Base-by-base conservation (phyloP, 164 flowering plant species). In the Malania oleifera region DNA sequence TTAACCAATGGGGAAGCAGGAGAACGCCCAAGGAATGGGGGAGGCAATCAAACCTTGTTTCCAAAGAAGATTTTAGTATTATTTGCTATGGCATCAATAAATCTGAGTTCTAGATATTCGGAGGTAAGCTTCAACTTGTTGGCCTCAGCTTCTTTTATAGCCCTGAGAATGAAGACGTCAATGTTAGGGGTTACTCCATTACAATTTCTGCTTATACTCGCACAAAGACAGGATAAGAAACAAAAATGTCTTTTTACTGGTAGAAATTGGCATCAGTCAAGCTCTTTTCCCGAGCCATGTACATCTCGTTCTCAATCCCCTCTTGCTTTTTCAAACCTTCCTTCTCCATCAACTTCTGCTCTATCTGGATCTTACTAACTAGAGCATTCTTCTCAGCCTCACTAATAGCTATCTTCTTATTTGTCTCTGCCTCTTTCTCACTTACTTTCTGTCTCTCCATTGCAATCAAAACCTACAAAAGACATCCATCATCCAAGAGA, bases 401-500 rank as follows among this genome's bases (percentile, higher is more conserved):
- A 63, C 87, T 81, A 57, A 93, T 80, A 41, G 98, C 98, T 64
- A 93, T 83, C 76, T 87, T 93, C 78, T 87, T 90, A 53, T 66
- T 70, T 39, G 96, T 87, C 73, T 93, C 98, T 6, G 96, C 91
- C 72, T 93, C 98, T 65, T 87, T 93, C 78, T 93, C 98, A 37
- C 78, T 78, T 2, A 93, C 97, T 64, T 67, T 82, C 63, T 92
- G 98, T 62, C 61, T 84, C 86, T 92, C 97, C 15, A 90, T 46
- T 40, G 95, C 81, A 73, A 93, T 90, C 60, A 93, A 69, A 35
- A 85, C 98, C 98, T 89, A 63, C 29, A 55, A 26, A 43, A 19
- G 45, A 24, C 14, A 31, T 7, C 40, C 34, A 27, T 24, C 14
- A 44, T n/a, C n/a, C 14, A n/a, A 1, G 41, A n/a, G 22, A 46